Evolutionary conservation across 129 eudicot species (phyloP).

Genomic region (Pseudognaphalium luteoalbum): DNA sequence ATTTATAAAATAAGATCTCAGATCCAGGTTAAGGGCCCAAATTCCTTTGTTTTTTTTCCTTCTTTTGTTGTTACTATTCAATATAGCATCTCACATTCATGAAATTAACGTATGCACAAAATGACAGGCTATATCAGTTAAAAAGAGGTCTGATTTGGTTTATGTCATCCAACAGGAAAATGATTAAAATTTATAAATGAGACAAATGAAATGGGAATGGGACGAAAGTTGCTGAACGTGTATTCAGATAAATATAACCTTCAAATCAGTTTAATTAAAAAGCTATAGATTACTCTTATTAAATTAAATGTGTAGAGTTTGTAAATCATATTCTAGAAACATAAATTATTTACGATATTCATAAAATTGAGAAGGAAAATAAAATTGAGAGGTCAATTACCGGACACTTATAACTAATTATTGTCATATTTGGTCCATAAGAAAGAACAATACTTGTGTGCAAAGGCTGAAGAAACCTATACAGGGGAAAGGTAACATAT

Average conservation of each 20-base stretch:
- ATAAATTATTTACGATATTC: not conserved
- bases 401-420: not conserved
- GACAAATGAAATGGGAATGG: too few species aligned
- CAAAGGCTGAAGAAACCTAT: slow-evolving; percentile 22
- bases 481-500: slow-evolving; percentile 11
- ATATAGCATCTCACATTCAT: slow-evolving; percentile 7
- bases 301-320: not conserved
- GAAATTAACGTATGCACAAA: slow-evolving; percentile 4
- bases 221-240: not conserved
- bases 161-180: not conserved
- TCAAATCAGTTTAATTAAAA: not conserved
- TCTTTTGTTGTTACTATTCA: not conserved
- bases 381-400: not conserved
- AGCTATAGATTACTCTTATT: not conserved
- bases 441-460: not conserved
- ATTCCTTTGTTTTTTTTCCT: not conserved
- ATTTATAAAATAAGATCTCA: slow-evolving; percentile 18
- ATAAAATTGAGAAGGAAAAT: not conserved
- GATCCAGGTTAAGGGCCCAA: slow-evolving; percentile 17
- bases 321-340: not conserved
- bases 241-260: not conserved
- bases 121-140: not conserved
- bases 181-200: not conserved
- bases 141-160: not conserved
- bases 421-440: not conserved